Evolutionary conservation across 495 filamentous ascomycete species (phyloP), one percentile per base, ranked within the genome.

Genomic region (Trichoderma orchidacearum): DNA sequence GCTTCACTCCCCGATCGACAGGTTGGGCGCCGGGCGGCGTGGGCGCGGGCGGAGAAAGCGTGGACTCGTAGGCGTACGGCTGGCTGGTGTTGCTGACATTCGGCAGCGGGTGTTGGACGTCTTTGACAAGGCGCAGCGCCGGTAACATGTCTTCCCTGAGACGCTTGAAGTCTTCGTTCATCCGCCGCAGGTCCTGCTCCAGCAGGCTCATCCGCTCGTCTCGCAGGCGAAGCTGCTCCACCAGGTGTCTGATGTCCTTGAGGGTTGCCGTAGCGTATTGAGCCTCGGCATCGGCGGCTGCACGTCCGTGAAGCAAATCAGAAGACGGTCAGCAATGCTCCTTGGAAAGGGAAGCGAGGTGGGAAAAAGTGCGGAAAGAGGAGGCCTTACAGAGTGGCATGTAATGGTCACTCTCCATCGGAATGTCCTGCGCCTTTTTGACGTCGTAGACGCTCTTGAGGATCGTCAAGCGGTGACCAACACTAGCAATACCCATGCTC

Each of bases 391-490:
- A 91, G 29, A 91, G 78, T 34, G 93, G 94, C 52, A 96, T 84
- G 69, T 96, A 98, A 64, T 97, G 87, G 61, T 95, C 93, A 25
- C 85, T 80, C 60, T 97, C 93, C 58, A 96, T 84, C 3, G 88
- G 85, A 57, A 98, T 81, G 62, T 90, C 86, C 65, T 96, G 89
- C 59, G 86, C 87, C 62, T 91, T 82, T 73, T 98, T 98, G 60
- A 90, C 81, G 64, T 96, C 90, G 69, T 96, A 98, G 32, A 97
- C 89, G 59, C 80, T 86, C 72, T 96, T 96, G 51, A 98, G 76
- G 38, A 98, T 93, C 2, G 91, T 95, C 58, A 98, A 76, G 28
- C 93, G 85, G 70, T 98, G 93, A 3, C 93, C 93, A 34, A 96
- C 87, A 68, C 92, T 96, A 54, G 76, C 74, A 61, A 98, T 85